These are phyloP conservation scores for Colletotrichum sp. DNA, from an alignment of 2,329 filamentous ascomycete genomes.

Conservation along the genomic window DNA sequence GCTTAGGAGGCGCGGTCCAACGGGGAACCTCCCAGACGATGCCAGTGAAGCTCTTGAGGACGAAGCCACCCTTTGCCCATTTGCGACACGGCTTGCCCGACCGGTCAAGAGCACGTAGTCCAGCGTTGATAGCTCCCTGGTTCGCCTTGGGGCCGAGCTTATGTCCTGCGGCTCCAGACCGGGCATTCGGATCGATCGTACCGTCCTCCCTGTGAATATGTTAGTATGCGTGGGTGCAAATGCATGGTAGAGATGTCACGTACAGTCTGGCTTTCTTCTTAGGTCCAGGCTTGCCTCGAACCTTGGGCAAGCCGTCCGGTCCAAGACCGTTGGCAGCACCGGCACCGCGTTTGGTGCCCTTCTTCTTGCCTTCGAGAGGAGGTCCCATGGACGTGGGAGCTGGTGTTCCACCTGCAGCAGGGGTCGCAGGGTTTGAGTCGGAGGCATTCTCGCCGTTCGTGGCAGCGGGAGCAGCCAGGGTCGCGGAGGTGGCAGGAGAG, in stretches of 20 bases:
- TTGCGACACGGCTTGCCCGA: conserved; percentile 90
- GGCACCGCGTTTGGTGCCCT: conserved; percentile 74
- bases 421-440: conserved; percentile 66
- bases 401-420: conserved; percentile 60
- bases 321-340: conserved; percentile 64
- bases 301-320: conserved; percentile 69
- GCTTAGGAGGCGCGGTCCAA: conserved; percentile 78
- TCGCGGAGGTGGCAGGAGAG: conserved; percentile 50
- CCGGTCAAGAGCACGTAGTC: conserved; percentile 90
- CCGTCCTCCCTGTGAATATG: conserved; percentile 61
- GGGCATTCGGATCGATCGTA: conserved; percentile 61
- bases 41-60: conserved; percentile 91
- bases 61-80: conserved; percentile 85
- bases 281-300: conserved; percentile 86
- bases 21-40: conserved; percentile 80
- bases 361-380: conserved; percentile 73
- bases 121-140: conserved; percentile 95
- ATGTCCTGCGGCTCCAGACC: conserved; percentile 60
- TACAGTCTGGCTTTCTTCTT: conserved; percentile 97
- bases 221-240: neutral
- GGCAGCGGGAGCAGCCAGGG: conserved; percentile 42
- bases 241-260: conserved; percentile 43
- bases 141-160: conserved; percentile 97
- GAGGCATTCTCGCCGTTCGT: conserved; percentile 61
- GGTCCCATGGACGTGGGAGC: conserved; percentile 64